These are phyloP conservation scores for Globisporangium irregulare DNA, from an alignment of 352 stramenopile species.

Conservation along the genomic window DNA sequence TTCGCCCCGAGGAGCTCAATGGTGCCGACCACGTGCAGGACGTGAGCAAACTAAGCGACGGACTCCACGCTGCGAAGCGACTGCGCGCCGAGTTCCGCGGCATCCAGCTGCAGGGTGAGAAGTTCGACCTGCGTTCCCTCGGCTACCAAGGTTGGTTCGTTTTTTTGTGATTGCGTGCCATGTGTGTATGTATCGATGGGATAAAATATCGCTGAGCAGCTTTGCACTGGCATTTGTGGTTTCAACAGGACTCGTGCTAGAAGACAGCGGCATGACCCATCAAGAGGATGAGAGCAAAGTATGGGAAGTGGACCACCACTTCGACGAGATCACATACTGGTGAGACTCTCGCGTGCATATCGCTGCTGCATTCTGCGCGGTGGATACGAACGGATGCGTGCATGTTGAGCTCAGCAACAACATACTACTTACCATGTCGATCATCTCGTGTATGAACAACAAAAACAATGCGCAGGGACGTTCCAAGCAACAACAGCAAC, in stretches of 20 bases:
- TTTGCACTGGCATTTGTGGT: not conserved
- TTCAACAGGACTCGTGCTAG: slow-evolving; percentile 49
- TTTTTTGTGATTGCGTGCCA: not conserved
- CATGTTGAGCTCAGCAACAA: not conserved
- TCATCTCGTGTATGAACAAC: not conserved
- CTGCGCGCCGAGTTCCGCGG: slow-evolving; percentile 62
- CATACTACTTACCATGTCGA: not conserved
- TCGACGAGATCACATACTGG: slow-evolving; percentile 68
- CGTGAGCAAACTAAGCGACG: slow-evolving; percentile 22
- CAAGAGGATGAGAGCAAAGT: slow-evolving; percentile 57
- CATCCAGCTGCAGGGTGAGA: slow-evolving; percentile 58
- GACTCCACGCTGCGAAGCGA: slow-evolving; percentile 17
- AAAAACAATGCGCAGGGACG: slow-evolving; percentile 34
- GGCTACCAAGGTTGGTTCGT: slow-evolving; percentile 44
- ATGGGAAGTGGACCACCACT: slow-evolving; percentile 79
- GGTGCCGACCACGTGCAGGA: slow-evolving; percentile 24
- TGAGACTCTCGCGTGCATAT: slow-evolving; percentile 21
- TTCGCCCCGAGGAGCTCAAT: slow-evolving; percentile 43
- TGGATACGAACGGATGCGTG: not conserved
- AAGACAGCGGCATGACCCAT: slow-evolving; percentile 58
- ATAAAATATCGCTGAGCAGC: not conserved
- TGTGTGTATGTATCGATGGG: not conserved
- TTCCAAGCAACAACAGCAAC: slow-evolving; percentile 49
- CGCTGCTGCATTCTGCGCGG: not conserved
- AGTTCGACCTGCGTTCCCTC: slow-evolving; percentile 34